Evolutionary conservation across 441 rosid genomes (phyloP).

Genomic region (Theobroma grandiflorum): DNA sequence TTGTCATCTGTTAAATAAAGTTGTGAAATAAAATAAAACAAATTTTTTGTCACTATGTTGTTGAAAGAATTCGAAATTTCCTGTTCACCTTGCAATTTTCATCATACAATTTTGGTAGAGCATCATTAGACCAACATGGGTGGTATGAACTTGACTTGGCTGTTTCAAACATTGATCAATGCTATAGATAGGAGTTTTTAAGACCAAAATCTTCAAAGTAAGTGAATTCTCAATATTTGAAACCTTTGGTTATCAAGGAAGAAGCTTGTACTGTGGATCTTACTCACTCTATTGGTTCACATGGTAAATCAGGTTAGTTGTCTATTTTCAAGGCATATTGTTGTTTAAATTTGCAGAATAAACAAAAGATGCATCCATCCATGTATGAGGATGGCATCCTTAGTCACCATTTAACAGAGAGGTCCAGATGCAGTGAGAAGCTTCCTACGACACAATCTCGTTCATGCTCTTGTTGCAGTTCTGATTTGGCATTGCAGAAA

Average conservation of each 20-base stretch:
- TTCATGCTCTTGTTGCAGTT: constrained; percentile 42
- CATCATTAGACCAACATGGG: background rate
- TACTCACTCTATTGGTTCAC: background rate
- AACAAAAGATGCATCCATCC: constrained; percentile 50
- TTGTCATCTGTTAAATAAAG: background rate
- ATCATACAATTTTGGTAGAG: background rate
- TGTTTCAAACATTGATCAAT: background rate
- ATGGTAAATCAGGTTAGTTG: constrained; percentile 15
- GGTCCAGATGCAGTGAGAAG: constrained; percentile 45
- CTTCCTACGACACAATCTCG: constrained; percentile 37
- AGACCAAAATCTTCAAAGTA: background rate
- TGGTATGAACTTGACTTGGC: background rate
- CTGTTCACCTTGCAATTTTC: background rate
- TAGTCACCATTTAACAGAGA: constrained; percentile 35
- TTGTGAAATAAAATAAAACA: background rate
- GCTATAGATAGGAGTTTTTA: background rate
- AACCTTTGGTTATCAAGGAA: background rate
- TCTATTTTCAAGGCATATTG: constrained; percentile 14
- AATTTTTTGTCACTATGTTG: background rate
- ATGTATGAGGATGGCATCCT: constrained; percentile 43
- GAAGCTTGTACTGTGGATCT: constrained; percentile 14
- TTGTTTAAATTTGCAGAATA: constrained; percentile 46
- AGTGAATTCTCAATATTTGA: constrained; percentile 3
- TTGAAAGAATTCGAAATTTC: constrained; percentile 12
- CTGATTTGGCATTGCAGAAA: constrained; percentile 38